A percentile compares a stretch with the other conserved stretches of the same genome.
Conservation (phyloP, 139 green algal species). For the Chlorella ohadii region DNA sequence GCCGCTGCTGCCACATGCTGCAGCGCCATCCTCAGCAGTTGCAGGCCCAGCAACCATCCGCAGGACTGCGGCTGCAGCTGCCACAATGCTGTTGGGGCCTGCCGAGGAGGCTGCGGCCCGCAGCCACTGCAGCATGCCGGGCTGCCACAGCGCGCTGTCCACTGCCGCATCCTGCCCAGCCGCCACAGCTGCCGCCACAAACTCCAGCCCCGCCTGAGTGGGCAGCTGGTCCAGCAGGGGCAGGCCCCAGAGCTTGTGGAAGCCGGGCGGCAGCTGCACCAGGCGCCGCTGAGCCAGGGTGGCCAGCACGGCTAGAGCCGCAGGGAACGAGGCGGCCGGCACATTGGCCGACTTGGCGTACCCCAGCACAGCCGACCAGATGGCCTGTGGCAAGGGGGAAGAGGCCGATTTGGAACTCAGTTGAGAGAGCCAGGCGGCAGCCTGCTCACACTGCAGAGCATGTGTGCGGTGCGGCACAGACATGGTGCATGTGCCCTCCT, state of each 20-base stretch:
- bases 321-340: neutral
- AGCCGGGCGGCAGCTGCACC: conserved; percentile 26
- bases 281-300: conserved; percentile 15
- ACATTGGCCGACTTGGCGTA: conserved; percentile 14
- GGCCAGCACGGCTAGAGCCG: neutral
- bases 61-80: neutral
- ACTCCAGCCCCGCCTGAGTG: neutral
- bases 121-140: conserved; percentile 25
- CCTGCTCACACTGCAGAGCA: too few relatives aligned
- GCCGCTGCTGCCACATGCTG: neutral
- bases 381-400: neutral
- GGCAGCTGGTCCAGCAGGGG: conserved; percentile 13
- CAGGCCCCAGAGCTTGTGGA: conserved; percentile 39
- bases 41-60: too few relatives aligned
- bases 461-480: too few relatives aligned
- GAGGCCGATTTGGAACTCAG: neutral
- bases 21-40: neutral
- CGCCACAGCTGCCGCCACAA: conserved; percentile 17
- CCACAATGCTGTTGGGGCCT: neutral
- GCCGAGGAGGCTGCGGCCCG: neutral
- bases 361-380: conserved; percentile 24
- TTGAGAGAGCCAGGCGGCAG: neutral
- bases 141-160: conserved; percentile 23
- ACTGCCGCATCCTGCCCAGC: conserved; percentile 11
- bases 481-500: too few relatives aligned